Evolutionary conservation across 2,329 filamentous ascomycete genomes (phyloP).

Genomic region (Orbilia ellipsospora): DNA sequence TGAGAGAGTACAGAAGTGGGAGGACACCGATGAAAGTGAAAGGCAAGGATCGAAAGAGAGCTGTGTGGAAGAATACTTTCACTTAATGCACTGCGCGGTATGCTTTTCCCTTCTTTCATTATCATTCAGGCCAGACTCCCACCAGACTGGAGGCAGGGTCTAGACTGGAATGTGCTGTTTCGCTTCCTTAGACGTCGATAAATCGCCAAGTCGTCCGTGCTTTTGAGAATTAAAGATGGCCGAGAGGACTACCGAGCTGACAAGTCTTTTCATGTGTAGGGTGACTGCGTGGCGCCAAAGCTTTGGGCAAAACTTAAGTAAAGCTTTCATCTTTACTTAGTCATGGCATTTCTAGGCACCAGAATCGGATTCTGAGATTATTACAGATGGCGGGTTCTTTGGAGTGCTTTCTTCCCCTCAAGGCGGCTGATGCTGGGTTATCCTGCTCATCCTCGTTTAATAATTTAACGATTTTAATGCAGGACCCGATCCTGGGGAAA

Average conservation of each 20-base stretch:
- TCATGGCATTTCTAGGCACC: conserved; percentile 9
- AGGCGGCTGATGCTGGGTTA: background rate
- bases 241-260: conserved; percentile 12
- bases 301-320: conserved; percentile 94
- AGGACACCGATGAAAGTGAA: conserved; percentile 73
- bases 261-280: conserved; percentile 24
- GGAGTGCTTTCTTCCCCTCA: conserved; percentile 7
- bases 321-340: conserved; percentile 57
- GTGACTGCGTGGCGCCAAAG: conserved; percentile 90
- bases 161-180: no score
- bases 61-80: conserved; percentile 99
- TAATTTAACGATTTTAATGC: background rate
- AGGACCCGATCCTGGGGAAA: conserved; percentile 22
- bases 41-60: conserved; percentile 84
- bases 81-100: conserved; percentile 94
- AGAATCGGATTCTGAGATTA: background rate
- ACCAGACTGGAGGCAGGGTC: no score
- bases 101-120: background rate
- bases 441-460: no score
- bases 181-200: background rate
- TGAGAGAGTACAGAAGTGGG: conserved; percentile 78
- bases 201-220: background rate
- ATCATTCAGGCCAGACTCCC: no score
- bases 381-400: background rate
- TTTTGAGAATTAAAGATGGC: conserved; percentile 3